Evolutionary conservation across 495 filamentous ascomycete species (phyloP), one percentile per base, ranked within the genome.

Genomic region (Penicilliopsis zonata): DNA sequence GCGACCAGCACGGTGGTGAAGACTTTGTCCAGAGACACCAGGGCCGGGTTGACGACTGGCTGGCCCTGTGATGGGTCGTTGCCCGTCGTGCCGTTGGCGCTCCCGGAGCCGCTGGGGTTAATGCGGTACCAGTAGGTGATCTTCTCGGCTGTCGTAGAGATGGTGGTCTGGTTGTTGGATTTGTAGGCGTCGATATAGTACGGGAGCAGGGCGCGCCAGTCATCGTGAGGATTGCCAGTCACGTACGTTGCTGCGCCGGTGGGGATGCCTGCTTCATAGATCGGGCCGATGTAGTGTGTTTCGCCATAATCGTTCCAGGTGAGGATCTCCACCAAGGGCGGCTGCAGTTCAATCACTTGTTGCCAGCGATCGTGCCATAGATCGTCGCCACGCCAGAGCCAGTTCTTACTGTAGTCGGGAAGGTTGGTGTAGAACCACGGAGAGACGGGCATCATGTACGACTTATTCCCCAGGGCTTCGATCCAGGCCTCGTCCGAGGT

Each of bases 281-380:
- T 60, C 3, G 70, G 70, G 19, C 73, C 75, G 37, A 86, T 76
- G 41, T 86, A 83, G 56, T 80, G 79, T 5, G 73, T 71, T 50
- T 86, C 81, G 27, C 79, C 80, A 35, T 70, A 85, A 49, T 86
- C 80, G 36, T 86, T 85, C 80, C 81, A 83, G 50, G 53, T 58
- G 13, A 63, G 53, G 27, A 72, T 62, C 52, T 59, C 35, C 14
- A 87, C 67, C 35, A 74, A 74, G 14, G 75, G 63, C 0, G 83
- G 80, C 38, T 70, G 57, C 0, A 86, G 46, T 4, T 74, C 65
- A 20, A 79, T 29, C 1, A 73, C 69, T 31, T 86, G 70, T 33
- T 73, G 56, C 83, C 82, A 90, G 4, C 83, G 72, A 35, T 77
- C 66, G 30, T 72, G 70, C 82, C 82, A 87, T 3, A 85, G 57